Base-by-base conservation (phyloP, 345 rosid genomes). In the Streptanthus diversifolius region DNA sequence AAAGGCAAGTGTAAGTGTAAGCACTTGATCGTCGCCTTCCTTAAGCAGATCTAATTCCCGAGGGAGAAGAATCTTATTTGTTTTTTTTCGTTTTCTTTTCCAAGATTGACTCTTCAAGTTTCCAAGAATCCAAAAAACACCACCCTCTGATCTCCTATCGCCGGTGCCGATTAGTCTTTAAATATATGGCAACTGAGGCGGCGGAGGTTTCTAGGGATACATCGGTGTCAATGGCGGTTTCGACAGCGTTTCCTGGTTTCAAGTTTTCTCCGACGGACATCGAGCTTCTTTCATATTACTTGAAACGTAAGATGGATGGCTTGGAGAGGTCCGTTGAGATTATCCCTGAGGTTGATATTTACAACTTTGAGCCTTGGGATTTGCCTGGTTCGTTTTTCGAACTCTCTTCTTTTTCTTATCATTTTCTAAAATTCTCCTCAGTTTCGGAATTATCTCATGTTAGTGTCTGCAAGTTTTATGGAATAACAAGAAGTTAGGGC, bases 301-400 rank as follows among this genome's bases (percentile, higher is more conserved):
- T 90, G 71, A 87, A 70, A 82, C 83, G 82, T 74, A 93, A 93
- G 88, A 56, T 86, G 66, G 90, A 90, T 10, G 97, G 96, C 5
- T 60, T 66, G 11, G 93, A 88, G 52, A 81, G 75, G 37, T 83
- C 85, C 40, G 90, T 90, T 0, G 93, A 85, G 80, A 87, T 90
- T 44, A 86, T 93, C 68, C n/a, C 93, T 3, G 88, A 87, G 63
- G 70, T 93, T 9, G 96, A 90, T 1, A 82, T 93, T 59, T 89
- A 90, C 77, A 81, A 73, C 64, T 61, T 79, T 51, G 97, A 90
- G 84, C 96, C 98, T 4, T 90, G 98, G 97, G 96, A 90, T 71
- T 83, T 93, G 36, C 98, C 96, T 18, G 96, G 97, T 92, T 13
- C 39, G 21, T 51, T 1, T 51, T 8, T 5, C 2, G 8, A 35